Evolutionary conservation across 2,329 filamentous ascomycete species (phyloP), one percentile per base, ranked within the genome.

Genomic region (Trichoderma sp.): DNA sequence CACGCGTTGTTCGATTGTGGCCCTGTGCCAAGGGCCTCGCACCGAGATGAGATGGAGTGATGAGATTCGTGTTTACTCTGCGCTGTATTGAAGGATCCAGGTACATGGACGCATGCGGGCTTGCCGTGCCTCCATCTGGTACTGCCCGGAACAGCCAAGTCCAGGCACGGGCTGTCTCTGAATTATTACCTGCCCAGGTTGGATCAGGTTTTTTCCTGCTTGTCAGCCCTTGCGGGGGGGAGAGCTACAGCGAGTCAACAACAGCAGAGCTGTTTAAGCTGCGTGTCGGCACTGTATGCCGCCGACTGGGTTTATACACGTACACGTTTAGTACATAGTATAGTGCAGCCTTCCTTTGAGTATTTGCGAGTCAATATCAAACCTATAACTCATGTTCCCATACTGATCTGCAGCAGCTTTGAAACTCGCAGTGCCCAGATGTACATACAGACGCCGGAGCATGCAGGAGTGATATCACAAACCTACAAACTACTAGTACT

Each of bases 71-170:
- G 32, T 59, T 58, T 11, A 24, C 37, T 13, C 49, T 55, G 52
- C 18, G 13, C 46, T 24, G 43, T 26, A 21, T 11, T 24, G 46
- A 5, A 49, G 46, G 28, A 32, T 51, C 32, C 5, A 54, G 16
- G 63, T 66, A 58, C 63, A 49, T 34, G 52, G 60, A 64, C 52
- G 54, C 64, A 59, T 66, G 64, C 64, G 64, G 64, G 64, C 55
- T 34, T 43, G 64, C 64, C 64, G 64, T 58, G 56, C 63, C 63
- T 66, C 56, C 52, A 56, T 49, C 37, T 49, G 28, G 13, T 66
- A 49, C 63, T 56, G 51, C 52, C 26, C 34, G 37, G 58, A 49
- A 34, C 34, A 18, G 51, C 18, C 55, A 26, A 34, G 34, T 18
- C 60, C 49, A 64, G 51, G 52, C 51, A 66, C 14, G n/a, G 39